Base-by-base conservation (phyloP, 441 rosid genomes). In the Croton setiger region DNA sequence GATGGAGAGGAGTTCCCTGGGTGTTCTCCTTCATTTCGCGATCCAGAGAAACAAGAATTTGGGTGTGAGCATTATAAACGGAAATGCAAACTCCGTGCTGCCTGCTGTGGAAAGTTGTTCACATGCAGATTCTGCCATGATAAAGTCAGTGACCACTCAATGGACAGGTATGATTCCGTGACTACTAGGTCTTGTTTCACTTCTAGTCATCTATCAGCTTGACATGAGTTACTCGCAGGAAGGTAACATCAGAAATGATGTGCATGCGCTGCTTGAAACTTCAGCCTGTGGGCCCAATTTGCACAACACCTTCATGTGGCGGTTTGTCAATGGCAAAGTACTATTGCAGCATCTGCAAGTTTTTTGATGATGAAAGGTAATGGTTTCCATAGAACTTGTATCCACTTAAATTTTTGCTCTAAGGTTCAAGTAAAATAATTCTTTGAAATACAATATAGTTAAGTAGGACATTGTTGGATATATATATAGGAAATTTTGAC, bases 41-140 rank as follows among this genome's bases (percentile, higher is more conserved):
- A 92, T 87, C 67, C 80, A 20, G 87, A 87, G 64, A 88, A 77
- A 72, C 82, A 73, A 65, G 78, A 83, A 48, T 88, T 86, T 67
- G 99, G 98, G 37, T 95, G 99, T 76, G 95, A 89, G 61, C 99
- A 95, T 75, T 95, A 95, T 80, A 92, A 87, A 74, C 85, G 99
- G 78, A 95, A 87, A 75, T 92, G 99, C 76, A 95, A 92, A 75
- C 85, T 92, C 45, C 92, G 88, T 47, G 93, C 98, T 68, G 88
- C 89, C 75, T 95, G 99, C 73, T 95, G 99, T 55, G 84, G 90
- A 72, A 84, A 90, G 80, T 85, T 95, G 60, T 90, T 75, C 74
- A 74, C 98, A 3, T 92, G 99, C 82, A 86, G 96, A 69, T 83
- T 90, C 77, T 92, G 99, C 80, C 99, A 95, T 71, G 99, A 95